Conservation (phyloP, 2,329 filamentous ascomycete genomes). For the Talaromyces piceae region DNA sequence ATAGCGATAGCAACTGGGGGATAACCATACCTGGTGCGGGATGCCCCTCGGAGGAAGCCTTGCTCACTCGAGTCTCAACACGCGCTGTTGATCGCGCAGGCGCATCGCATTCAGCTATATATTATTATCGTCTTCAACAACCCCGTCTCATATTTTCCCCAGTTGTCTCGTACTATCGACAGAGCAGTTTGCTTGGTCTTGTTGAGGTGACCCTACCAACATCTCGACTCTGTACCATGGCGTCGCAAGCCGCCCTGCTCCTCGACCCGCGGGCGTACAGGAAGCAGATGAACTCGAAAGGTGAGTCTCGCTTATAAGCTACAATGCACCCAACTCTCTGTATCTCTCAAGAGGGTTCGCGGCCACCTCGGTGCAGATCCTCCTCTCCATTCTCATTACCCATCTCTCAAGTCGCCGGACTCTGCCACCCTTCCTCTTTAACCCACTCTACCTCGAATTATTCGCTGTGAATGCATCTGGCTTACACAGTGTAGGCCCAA, state of each 20-base stretch:
- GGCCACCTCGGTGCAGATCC: neutral
- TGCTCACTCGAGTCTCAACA: constrained; percentile 6
- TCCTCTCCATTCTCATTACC: neutral
- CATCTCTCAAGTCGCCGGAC: neutral
- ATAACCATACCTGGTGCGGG: constrained; percentile 7
- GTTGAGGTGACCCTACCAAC: neutral
- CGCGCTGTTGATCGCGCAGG: neutral
- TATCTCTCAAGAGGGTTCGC: neutral
- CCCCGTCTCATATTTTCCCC: neutral
- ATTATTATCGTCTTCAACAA: neutral
- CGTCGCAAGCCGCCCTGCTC: constrained; percentile 35
- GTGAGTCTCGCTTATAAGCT: constrained; percentile 18
- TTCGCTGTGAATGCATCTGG: neutral
- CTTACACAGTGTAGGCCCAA: constrained; percentile 6
- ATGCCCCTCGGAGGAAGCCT: constrained; percentile 6
- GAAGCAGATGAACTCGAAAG: constrained; percentile 26
- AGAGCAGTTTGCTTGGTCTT: neutral
- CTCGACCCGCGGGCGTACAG: constrained; percentile 37
- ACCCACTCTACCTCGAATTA: neutral
- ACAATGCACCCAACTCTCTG: neutral
- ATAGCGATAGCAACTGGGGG: too few species aligned
- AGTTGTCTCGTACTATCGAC: neutral
- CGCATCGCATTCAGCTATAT: neutral
- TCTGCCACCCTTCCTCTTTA: neutral
- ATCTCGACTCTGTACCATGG: constrained; percentile 21